These are phyloP conservation scores for Viola odorata DNA, from an alignment of 345 rosid species.

Conservation along the genomic window DNA sequence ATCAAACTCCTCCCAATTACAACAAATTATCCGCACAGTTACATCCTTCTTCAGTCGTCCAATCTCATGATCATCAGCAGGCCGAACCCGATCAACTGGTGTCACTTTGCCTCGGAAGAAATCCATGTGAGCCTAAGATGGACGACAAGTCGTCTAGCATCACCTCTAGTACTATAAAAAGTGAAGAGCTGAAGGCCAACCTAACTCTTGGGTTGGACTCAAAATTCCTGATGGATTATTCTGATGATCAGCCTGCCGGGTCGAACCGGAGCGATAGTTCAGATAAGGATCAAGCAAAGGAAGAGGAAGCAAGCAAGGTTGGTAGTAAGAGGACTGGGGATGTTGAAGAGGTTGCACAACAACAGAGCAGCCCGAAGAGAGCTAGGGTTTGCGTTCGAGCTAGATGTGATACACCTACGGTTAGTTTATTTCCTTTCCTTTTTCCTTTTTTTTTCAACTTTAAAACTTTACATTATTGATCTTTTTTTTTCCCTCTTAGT, in stretches of 20 bases:
- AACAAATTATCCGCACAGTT: not conserved
- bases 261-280: constrained; percentile 32
- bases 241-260: no score
- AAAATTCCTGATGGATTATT: constrained; percentile 11
- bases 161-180: constrained; percentile 4
- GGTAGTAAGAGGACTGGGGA: constrained; percentile 35
- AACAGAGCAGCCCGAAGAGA: constrained; percentile 53
- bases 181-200: constrained; percentile 43
- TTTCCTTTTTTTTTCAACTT: no score
- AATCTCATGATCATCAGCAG: not conserved
- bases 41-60: no score
- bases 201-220: constrained; percentile 50
- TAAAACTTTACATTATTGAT: no score
- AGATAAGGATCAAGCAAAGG: constrained; percentile 31
- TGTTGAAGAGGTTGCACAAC: constrained; percentile 50
- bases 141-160: constrained; percentile 29
- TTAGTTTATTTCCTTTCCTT: constrained; percentile 23
- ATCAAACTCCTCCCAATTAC: constrained; percentile 13
- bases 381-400: constrained; percentile 92
- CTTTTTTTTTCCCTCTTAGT: no score
- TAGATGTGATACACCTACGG: constrained; percentile 82
- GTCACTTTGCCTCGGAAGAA: constrained; percentile 74
- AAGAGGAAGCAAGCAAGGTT: constrained; percentile 34
- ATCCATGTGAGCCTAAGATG: constrained; percentile 24
- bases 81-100: constrained; percentile 51